Conservation (phyloP, 2,329 filamentous ascomycete genomes). For the Neonectria coccinea region DNA sequence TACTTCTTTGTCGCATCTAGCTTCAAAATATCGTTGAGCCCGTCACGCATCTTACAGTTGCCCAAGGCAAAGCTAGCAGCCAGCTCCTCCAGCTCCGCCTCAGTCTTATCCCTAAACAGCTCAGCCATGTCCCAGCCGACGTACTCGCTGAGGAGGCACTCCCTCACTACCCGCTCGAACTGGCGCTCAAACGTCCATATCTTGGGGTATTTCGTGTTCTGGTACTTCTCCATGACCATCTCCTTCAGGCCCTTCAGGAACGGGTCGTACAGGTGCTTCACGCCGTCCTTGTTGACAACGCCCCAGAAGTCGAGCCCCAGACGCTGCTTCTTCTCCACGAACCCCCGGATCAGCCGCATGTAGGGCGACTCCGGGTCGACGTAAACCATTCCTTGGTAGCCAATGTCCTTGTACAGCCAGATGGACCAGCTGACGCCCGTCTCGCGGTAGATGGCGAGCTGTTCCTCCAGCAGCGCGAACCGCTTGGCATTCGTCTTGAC, state of each 20-base stretch:
- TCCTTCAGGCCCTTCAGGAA: slow-evolving; percentile 56
- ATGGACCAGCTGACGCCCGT: slow-evolving; percentile 65
- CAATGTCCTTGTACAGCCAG: slow-evolving; percentile 70
- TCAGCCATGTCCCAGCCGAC: slow-evolving; percentile 66
- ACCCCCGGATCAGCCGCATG: slow-evolving; percentile 62
- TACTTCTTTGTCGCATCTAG: slow-evolving; percentile 18
- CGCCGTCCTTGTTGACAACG: slow-evolving; percentile 45
- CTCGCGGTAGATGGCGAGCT: slow-evolving; percentile 53
- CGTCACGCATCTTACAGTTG: slow-evolving; percentile 63
- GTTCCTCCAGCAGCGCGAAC: slow-evolving; percentile 56
- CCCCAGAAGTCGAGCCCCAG: slow-evolving; percentile 69
- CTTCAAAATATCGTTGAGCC: slow-evolving; percentile 63
- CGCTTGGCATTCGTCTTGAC: slow-evolving; percentile 55
- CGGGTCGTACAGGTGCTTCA: slow-evolving; percentile 52
- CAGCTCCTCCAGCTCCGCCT: slow-evolving; percentile 65
- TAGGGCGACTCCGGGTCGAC: slow-evolving; percentile 59
- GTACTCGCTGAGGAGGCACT: slow-evolving; percentile 59
- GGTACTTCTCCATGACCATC: slow-evolving; percentile 55
- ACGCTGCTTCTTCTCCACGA: slow-evolving; percentile 66
- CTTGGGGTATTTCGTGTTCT: slow-evolving; percentile 60
- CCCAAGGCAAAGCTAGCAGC: slow-evolving; percentile 65
- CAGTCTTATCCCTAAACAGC: slow-evolving; percentile 62
- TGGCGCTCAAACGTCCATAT: slow-evolving; percentile 64
- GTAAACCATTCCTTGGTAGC: slow-evolving; percentile 67
- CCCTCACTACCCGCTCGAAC: slow-evolving; percentile 57